Evolutionary conservation across 305 asterid species (phyloP).

Genomic region (Fraxinus baroniana): DNA sequence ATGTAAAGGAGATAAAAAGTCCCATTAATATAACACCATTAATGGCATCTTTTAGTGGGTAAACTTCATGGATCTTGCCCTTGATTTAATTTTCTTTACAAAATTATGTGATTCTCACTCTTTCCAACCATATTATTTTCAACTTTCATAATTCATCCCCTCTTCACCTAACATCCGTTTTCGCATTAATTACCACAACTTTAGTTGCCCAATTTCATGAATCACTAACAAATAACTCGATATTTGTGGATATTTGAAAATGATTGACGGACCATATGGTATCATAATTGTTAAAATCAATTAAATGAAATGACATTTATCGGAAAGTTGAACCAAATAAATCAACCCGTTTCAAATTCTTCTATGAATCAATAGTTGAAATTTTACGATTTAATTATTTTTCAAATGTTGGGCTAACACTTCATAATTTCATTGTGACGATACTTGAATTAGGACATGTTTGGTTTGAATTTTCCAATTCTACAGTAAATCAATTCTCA

Average conservation of each 20-base stretch:
- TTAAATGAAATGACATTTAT: no score
- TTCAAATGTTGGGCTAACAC: no score
- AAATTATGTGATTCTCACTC: not conserved
- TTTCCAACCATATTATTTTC: not conserved
- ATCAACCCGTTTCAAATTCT: not conserved
- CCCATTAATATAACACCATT: not conserved
- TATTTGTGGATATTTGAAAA: no score
- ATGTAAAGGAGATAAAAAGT: not conserved
- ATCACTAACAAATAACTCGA: not conserved
- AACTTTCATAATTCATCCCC: not conserved
- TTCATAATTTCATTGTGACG: no score
- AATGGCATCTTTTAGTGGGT: not conserved
- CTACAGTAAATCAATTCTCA: no score
- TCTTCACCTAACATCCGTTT: not conserved
- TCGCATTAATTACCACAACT: not conserved
- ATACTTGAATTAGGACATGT: not conserved
- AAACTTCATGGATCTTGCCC: not conserved
- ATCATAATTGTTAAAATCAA: no score
- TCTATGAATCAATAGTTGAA: not conserved
- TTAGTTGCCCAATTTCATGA: not conserved
- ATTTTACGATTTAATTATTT: no score
- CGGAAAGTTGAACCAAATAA: not conserved
- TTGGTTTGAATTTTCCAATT: no score
- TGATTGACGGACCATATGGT: no score
- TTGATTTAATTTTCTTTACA: not conserved